These are phyloP conservation scores for Astragalus membranaceus DNA, from an alignment of 306 rosid genomes.

Conservation along the genomic window DNA sequence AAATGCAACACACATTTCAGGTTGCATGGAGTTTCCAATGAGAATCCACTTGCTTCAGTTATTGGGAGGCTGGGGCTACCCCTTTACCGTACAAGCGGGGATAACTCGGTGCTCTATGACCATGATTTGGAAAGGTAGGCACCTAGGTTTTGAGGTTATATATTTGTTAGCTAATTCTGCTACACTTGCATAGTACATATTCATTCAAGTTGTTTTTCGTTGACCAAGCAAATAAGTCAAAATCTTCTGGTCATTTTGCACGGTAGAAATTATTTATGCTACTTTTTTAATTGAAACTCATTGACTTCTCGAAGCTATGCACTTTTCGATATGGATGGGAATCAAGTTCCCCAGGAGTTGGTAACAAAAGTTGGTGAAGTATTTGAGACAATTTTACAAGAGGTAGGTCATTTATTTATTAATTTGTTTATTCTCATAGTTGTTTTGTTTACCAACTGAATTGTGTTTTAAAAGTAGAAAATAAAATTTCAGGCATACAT, in stretches of 20 bases:
- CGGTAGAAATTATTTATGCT: neutral
- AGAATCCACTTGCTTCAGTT: constrained; percentile 86
- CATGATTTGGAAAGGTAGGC: constrained; percentile 84
- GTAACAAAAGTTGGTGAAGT: constrained; percentile 75
- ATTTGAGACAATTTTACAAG: constrained; percentile 67
- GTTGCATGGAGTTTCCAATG: constrained; percentile 90
- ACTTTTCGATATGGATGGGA: constrained; percentile 90
- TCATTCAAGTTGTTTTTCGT: neutral
- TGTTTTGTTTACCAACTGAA: neutral
- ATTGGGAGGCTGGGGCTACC: constrained; percentile 89
- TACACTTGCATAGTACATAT: no score
- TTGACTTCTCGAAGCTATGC: constrained; percentile 60
- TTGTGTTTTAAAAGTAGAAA: neutral
- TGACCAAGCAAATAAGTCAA: neutral
- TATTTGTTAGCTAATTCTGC: no score
- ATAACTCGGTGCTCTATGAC: constrained; percentile 87
- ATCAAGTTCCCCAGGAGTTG: constrained; percentile 83
- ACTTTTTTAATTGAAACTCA: no score
- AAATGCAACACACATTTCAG: constrained; percentile 37
- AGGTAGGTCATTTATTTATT: constrained; percentile 39
- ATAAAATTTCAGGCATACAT: neutral
- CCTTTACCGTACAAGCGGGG: constrained; percentile 85
- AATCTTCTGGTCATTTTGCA: neutral
- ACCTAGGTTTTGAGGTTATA: neutral
- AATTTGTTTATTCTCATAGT: neutral